These are phyloP conservation scores for Hanseniaspora clermontiae DNA, from an alignment of 805 yeast species.

Conservation along the genomic window DNA sequence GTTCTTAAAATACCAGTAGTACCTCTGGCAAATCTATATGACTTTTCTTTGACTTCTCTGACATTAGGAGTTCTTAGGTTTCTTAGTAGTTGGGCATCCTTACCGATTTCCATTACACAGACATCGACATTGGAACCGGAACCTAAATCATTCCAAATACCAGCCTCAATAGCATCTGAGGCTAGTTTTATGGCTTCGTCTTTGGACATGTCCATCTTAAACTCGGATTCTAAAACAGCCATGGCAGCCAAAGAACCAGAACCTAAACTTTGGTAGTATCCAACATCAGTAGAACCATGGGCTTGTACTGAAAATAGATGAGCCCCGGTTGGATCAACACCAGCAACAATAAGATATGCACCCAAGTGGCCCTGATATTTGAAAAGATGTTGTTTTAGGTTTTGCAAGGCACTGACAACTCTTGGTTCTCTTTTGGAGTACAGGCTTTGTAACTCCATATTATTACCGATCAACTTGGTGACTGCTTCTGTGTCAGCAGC, in stretches of 20 bases:
- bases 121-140: constrained; percentile 97
- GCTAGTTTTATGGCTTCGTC: constrained; percentile 89
- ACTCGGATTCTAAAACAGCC: constrained; percentile 86
- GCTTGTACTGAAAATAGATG: constrained; percentile 89
- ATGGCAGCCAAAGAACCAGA: constrained; percentile 97
- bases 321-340: constrained; percentile 92
- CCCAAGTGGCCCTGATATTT: constrained; percentile 96
- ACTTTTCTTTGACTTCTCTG: constrained; percentile 66
- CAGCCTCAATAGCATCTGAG: constrained; percentile 87
- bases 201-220: constrained; percentile 64
- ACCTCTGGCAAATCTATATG: constrained; percentile 80
- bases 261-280: constrained; percentile 83
- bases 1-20: constrained; percentile 79
- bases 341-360: constrained; percentile 96
- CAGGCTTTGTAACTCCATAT: constrained; percentile 78
- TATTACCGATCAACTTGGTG: constrained; percentile 81
- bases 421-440: constrained; percentile 79
- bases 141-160: constrained; percentile 98
- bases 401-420: constrained; percentile 82
- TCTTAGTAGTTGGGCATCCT: constrained; percentile 73
- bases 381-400: constrained; percentile 89
- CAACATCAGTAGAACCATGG: constrained; percentile 95
- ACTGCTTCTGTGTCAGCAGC: constrained; percentile 99
- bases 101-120: constrained; percentile 90
- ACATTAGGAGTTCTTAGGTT: constrained; percentile 85